Percentiles rank a stretch among this genome's conserved stretches.
Evolutionary conservation across 164 flowering plant species (phyloP).

Genomic region (Annona cherimola): DNA sequence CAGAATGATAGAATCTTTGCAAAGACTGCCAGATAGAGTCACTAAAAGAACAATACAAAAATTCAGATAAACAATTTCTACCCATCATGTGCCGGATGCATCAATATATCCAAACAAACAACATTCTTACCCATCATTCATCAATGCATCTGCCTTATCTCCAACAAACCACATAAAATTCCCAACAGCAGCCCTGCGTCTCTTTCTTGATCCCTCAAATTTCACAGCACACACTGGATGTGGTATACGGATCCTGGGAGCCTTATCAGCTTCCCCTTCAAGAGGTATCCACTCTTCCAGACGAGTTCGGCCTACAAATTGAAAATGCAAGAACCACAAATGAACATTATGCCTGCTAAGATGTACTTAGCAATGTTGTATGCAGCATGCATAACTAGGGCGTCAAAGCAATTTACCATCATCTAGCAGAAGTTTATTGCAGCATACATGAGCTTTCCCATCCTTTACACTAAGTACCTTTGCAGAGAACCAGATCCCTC

Average conservation of each 20-base stretch:
- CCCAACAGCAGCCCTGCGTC: constrained; percentile 65
- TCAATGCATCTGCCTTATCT: constrained; percentile 91
- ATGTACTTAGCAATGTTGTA: not conserved
- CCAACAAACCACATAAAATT: constrained; percentile 78
- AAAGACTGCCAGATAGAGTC: too few species aligned
- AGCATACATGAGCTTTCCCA: constrained; percentile 66
- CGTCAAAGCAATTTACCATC: constrained; percentile 37
- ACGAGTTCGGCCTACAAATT: constrained; percentile 39
- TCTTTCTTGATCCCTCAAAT: constrained; percentile 73
- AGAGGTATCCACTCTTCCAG: constrained; percentile 76
- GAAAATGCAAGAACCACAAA: not conserved
- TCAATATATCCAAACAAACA: not conserved
- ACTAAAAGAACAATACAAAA: too few species aligned
- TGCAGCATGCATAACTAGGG: not conserved
- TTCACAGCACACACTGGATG: constrained; percentile 54
- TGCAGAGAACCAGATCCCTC: constrained; percentile 72
- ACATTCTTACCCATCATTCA: constrained; percentile 55
- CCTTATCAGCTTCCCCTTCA: constrained; percentile 37
- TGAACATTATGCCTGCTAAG: not conserved
- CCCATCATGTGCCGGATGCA: too few species aligned
- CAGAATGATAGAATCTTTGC: too few species aligned
- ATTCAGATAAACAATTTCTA: too few species aligned
- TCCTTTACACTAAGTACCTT: constrained; percentile 58
- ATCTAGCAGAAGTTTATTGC: constrained; percentile 37
- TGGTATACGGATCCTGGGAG: constrained; percentile 68